Conservation (phyloP, 768 basidiomycete species). For the Stropharia rugosoannulata region DNA sequence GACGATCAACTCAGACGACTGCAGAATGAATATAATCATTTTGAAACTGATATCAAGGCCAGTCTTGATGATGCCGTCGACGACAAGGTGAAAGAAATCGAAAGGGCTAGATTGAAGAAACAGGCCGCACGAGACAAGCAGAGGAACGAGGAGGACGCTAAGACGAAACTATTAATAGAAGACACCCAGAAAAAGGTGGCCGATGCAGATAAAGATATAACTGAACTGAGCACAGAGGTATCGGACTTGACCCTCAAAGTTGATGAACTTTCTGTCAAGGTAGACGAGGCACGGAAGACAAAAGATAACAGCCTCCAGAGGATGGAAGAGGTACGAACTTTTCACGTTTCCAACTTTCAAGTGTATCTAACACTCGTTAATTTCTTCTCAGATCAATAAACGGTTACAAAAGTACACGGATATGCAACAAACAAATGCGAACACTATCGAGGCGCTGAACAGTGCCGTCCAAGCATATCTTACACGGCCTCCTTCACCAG, state of each 20-base stretch:
- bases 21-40: slow-evolving; percentile 11
- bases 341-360: not conserved
- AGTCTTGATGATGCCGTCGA: slow-evolving; percentile 12
- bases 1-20: slow-evolving; percentile 8
- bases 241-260: not conserved
- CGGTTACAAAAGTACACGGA: not conserved
- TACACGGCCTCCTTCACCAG: slow-evolving; percentile 13
- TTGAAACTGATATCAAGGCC: slow-evolving; percentile 7
- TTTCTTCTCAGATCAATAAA: not conserved
- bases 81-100: slow-evolving; percentile 13
- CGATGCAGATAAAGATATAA: not conserved
- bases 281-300: not conserved
- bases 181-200: not conserved
- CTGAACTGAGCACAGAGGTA: not conserved
- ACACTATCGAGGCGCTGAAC: not conserved
- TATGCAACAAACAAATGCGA: not conserved
- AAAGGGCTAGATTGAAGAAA: slow-evolving; percentile 6
- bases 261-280: not conserved
- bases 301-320: not conserved
- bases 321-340: not conserved
- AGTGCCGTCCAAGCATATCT: slow-evolving; percentile 22
- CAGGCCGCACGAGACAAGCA: not conserved
- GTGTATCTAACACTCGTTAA: not conserved
- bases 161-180: not conserved
- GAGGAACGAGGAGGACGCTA: not conserved